Conservation (phyloP, 1,284 basidiomycete species). For the Ceratobasidium sp. region DNA sequence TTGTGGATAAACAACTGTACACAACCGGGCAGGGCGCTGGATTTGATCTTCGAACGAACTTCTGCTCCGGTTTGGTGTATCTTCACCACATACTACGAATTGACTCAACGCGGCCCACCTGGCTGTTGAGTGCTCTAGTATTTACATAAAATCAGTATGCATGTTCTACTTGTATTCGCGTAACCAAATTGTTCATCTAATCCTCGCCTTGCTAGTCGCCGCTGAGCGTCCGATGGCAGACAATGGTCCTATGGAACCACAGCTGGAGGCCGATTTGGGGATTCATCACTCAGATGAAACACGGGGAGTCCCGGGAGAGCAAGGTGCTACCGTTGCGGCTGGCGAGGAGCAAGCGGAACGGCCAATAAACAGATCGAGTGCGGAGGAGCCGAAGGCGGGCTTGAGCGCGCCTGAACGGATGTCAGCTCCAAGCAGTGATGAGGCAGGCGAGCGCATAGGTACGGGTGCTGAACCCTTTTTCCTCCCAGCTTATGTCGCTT, state of each 20-base stretch:
- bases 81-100: slow-evolving; percentile 28
- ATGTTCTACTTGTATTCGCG: not conserved
- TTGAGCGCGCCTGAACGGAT: slow-evolving; percentile 8
- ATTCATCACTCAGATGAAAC: not conserved
- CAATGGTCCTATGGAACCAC: slow-evolving; percentile 34
- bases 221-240: slow-evolving; percentile 44
- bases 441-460: slow-evolving; percentile 3
- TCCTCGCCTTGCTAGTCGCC: slow-evolving; percentile 6
- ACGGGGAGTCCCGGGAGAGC: not conserved
- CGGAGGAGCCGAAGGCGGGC: slow-evolving; percentile 8
- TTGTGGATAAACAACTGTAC: slow-evolving; percentile 24
- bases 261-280: slow-evolving; percentile 20
- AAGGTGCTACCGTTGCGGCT: not conserved
- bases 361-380: slow-evolving; percentile 3
- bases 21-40: slow-evolving; percentile 24
- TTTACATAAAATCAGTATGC: slow-evolving; percentile 26
- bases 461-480: not conserved
- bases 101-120: slow-evolving; percentile 18
- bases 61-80: slow-evolving; percentile 36
- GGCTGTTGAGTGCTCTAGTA: slow-evolving; percentile 19
- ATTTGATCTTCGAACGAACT: slow-evolving; percentile 44
- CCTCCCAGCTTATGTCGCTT: not conserved
- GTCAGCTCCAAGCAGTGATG: slow-evolving; percentile 12
- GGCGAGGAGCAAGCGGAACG: not conserved
- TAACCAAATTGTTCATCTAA: not conserved